Percentiles rank a stretch among this genome's conserved stretches.
These are phyloP conservation scores for Davidsoniella virescens DNA, from an alignment of 2,329 filamentous ascomycete genomes.

Conservation along the genomic window DNA sequence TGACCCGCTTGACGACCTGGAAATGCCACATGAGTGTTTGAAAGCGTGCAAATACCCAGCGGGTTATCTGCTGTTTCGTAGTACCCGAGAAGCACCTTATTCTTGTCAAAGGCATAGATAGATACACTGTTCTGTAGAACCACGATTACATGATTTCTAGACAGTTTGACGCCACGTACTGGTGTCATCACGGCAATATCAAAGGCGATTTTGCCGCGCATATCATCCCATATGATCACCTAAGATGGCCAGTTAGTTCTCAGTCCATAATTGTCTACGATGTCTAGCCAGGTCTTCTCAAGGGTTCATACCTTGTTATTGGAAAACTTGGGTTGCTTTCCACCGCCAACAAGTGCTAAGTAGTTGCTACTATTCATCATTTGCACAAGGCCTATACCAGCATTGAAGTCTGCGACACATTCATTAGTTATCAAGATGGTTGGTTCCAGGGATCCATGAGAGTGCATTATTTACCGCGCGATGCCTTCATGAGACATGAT, in stretches of 20 bases:
- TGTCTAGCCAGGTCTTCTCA: background rate
- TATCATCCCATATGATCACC: slow-evolving; percentile 85
- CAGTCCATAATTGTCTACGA: background rate
- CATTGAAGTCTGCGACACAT: slow-evolving; percentile 48
- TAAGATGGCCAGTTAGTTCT: slow-evolving; percentile 18
- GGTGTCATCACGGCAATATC: slow-evolving; percentile 71
- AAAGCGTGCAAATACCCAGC: slow-evolving; percentile 63
- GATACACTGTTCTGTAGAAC: slow-evolving; percentile 69
- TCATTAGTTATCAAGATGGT: background rate
- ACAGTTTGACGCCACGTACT: slow-evolving; percentile 64
- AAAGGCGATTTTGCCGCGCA: slow-evolving; percentile 52
- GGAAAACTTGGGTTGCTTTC: slow-evolving; percentile 68
- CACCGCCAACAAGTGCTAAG: slow-evolving; percentile 76
- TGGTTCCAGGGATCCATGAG: background rate
- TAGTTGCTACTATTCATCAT: slow-evolving; percentile 83
- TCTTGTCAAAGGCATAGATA: slow-evolving; percentile 63
- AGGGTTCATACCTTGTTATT: slow-evolving; percentile 53
- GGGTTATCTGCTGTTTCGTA: slow-evolving; percentile 82
- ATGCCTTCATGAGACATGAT: slow-evolving; percentile 50
- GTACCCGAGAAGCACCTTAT: slow-evolving; percentile 50
- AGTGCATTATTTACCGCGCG: slow-evolving; percentile 24
- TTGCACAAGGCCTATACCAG: slow-evolving; percentile 64
- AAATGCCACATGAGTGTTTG: slow-evolving; percentile 58
- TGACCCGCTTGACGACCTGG: slow-evolving; percentile 80
- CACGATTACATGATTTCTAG: slow-evolving; percentile 60